Base-by-base conservation (phyloP, 768 basidiomycete genomes). In the Boletus subparvulus region DNA sequence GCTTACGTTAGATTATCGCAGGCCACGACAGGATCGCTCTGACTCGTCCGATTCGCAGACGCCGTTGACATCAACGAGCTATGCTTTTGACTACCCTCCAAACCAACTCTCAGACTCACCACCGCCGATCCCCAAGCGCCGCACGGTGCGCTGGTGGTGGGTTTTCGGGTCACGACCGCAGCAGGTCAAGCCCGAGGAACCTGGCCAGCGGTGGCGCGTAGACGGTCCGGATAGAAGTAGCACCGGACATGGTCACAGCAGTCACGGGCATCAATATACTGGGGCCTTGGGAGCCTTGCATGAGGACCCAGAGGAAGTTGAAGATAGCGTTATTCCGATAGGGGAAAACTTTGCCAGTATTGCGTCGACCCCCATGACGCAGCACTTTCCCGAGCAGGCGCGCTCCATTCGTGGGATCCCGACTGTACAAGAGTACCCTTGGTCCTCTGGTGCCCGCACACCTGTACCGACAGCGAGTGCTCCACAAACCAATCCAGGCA, bases 11-110 rank as follows among this genome's bases (percentile, higher is more conserved):
- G 55, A 61, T 35, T 33, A 12, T 35, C 63, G 37, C 42, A 45
- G 55, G 35, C 26, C 47, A 11, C 63, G 57, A 6, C 65, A 42
- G 10, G 19, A 13, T 52, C 70, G 69, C 8, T 61, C 66, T 6
- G 52, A 54, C 37, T 73, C 70, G 1, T 53, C 69, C 6, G 70
- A 71, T 19, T 71, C 71, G 4, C 62, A 62, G 28, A 71, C 64
- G 0, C 71, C 70, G 0, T 33, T 71, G 36, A 68, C 69, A 1
- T 9, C 43, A 19, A 13, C 55, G n/a, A 32, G 28, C 36, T 24
- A 48, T 35, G 14, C 14, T 6, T 33, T 51, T 24, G 52, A 61
- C 41, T 60, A 56, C 32, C 65, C 71, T n/a, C 56, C 55, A 6
- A 47, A 13, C 5, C 44, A 17, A 3, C 17, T 19, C 28, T 26